Conservation (phyloP, 2,329 filamentous ascomycete species). For the Nigrospora sphaerica region DNA sequence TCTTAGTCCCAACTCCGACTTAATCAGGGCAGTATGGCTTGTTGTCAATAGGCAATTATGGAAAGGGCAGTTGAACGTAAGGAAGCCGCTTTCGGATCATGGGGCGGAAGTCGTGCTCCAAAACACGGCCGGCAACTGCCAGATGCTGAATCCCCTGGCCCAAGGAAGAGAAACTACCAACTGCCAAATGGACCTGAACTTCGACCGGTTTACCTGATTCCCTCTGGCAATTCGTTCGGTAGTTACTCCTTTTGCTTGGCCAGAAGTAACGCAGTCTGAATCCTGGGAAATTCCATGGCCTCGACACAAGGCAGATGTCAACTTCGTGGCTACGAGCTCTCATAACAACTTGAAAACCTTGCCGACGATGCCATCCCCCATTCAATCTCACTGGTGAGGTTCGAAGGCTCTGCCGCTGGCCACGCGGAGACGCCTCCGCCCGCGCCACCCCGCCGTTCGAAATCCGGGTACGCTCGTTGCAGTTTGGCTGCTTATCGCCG, state of each 20-base stretch:
- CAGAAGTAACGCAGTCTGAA: too few relatives aligned
- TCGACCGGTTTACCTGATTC: too few relatives aligned
- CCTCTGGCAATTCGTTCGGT: too few relatives aligned
- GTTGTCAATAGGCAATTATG: too few relatives aligned
- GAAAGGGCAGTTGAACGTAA: too few relatives aligned
- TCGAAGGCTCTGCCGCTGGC: slow-evolving; percentile 7
- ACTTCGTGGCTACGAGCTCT: slow-evolving; percentile 14
- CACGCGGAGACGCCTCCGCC: slow-evolving; percentile 12
- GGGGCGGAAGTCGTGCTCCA: too few relatives aligned
- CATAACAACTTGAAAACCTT: slow-evolving; percentile 12
- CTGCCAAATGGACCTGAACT: too few relatives aligned
- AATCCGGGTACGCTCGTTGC: slow-evolving; percentile 7
- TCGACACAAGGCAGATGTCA: slow-evolving; percentile 15
- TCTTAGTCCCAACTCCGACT: too few relatives aligned
- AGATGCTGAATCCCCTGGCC: slow-evolving; percentile 10
- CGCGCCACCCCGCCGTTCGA: slow-evolving; percentile 11
- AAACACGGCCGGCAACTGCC: slow-evolving; percentile 11
- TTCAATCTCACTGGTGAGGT: slow-evolving; percentile 8
- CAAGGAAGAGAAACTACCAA: background rate
- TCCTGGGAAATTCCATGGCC: slow-evolving; percentile 11
- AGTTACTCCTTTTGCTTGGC: too few relatives aligned
- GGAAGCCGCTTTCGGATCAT: too few relatives aligned
- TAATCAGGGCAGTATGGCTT: too few relatives aligned
- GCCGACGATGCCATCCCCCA: slow-evolving; percentile 12
- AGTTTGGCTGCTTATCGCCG: slow-evolving; percentile 11